Conservation (phyloP, 2,329 filamentous ascomycete genomes). For the Rhinocladiella mackenziei region DNA sequence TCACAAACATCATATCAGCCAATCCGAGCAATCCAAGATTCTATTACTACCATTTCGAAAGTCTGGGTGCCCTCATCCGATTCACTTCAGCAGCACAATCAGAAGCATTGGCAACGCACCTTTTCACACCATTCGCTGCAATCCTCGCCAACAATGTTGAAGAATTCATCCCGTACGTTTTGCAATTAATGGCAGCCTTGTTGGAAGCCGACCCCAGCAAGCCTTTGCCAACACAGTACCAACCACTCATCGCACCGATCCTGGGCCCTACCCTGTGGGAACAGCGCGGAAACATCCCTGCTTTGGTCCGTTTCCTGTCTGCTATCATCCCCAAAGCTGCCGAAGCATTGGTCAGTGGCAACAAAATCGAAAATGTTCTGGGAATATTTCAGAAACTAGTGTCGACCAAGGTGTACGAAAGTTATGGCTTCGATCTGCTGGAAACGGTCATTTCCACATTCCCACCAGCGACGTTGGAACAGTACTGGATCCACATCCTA, state of each 20-base stretch:
- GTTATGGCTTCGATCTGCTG: slow-evolving; percentile 82
- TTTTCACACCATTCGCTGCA: slow-evolving; percentile 78
- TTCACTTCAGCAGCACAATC: slow-evolving; percentile 62
- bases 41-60: slow-evolving; percentile 98
- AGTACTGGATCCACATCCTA: slow-evolving; percentile 75
- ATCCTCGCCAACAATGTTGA: slow-evolving; percentile 79
- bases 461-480: slow-evolving; percentile 62
- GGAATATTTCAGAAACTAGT: slow-evolving; percentile 93
- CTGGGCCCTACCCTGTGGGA: slow-evolving; percentile 85
- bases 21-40: slow-evolving; percentile 98
- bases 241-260: slow-evolving; percentile 70
- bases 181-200: slow-evolving; percentile 88
- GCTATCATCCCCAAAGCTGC: slow-evolving; percentile 77
- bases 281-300: slow-evolving; percentile 85
- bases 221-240: slow-evolving; percentile 76
- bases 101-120: slow-evolving; percentile 66
- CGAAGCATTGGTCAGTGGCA: slow-evolving; percentile 67
- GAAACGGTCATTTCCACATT: slow-evolving; percentile 74
- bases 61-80: slow-evolving; percentile 80
- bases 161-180: slow-evolving; percentile 94
- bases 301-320: slow-evolving; percentile 76
- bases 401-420: slow-evolving; percentile 75
- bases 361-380: slow-evolving; percentile 82
- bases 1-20: slow-evolving; percentile 84
- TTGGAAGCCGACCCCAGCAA: slow-evolving; percentile 78